Evolutionary conservation across 192 early-diverging fungal species (phyloP).

Genomic region (Backusella sp.): DNA sequence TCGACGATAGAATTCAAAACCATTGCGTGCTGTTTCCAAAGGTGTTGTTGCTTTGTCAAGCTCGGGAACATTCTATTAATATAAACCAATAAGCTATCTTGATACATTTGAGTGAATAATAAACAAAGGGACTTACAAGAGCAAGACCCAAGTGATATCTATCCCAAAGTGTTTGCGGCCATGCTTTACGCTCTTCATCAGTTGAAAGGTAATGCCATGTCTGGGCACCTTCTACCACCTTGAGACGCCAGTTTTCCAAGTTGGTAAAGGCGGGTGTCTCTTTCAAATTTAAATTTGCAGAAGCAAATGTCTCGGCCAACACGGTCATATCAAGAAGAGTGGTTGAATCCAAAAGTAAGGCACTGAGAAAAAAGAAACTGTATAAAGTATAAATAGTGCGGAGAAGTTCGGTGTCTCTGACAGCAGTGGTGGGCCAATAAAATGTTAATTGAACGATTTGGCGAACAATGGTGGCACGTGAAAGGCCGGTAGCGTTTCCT

Average conservation of each 20-base stretch:
- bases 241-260: conserved; percentile 83
- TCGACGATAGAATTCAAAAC: conserved; percentile 83
- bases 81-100: background rate
- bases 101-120: background rate
- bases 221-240: conserved; percentile 84
- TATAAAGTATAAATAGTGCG: background rate
- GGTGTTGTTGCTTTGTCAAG: conserved; percentile 65
- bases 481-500: background rate
- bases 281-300: conserved; percentile 17
- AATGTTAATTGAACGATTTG: background rate
- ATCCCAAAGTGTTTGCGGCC: conserved; percentile 80
- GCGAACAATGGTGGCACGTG: background rate
- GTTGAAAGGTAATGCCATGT: conserved; percentile 84
- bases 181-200: conserved; percentile 44
- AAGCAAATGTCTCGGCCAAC: background rate
- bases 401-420: background rate
- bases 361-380: background rate
- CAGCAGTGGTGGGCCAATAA: background rate
- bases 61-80: conserved; percentile 47
- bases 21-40: conserved; percentile 82
- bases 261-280: conserved; percentile 57
- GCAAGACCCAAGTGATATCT: conserved; percentile 88
- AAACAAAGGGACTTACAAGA: conserved; percentile 33
- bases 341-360: background rate
- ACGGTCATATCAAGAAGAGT: conserved; percentile 1